phyloP scores from a whole-genome alignment of 345 rosid species.

The Erucastrum elatum region DNA sequence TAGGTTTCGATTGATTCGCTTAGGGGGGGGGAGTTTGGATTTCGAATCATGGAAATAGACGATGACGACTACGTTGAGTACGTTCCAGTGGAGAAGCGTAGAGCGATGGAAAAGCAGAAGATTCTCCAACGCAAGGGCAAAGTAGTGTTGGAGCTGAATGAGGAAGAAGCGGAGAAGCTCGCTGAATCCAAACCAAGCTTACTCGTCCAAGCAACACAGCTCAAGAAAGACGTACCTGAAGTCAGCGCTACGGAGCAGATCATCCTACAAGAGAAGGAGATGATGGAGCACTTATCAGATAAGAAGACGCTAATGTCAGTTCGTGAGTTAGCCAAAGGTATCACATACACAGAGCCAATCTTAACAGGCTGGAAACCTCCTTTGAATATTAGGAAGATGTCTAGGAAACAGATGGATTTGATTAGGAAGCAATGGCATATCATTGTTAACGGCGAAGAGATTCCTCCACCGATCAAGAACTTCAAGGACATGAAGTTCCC shows the following conservation, averaged over 20 bases:
- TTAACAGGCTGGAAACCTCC: constrained; percentile 94
- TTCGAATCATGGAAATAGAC: constrained; percentile 57
- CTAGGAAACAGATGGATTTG: constrained; percentile 56
- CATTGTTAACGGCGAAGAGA: constrained; percentile 82
- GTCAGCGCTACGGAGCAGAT: constrained; percentile 75
- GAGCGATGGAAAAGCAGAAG: constrained; percentile 71
- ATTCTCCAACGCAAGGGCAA: constrained; percentile 79
- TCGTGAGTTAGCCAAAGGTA: constrained; percentile 92
- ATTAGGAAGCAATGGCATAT: constrained; percentile 93
- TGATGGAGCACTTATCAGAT: constrained; percentile 84
- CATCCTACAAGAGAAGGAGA: constrained; percentile 91
- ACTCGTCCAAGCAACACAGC: constrained; percentile 89
- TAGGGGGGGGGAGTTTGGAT: neutral
- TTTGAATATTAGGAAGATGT: constrained; percentile 61
- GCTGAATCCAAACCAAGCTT: constrained; percentile 84
- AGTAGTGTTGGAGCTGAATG: constrained; percentile 52
- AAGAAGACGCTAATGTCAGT: constrained; percentile 84
- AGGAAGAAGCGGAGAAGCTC: constrained; percentile 58
- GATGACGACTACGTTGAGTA: constrained; percentile 78
- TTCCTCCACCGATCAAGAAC: constrained; percentile 78
- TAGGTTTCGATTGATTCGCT: neutral
- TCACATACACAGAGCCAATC: constrained; percentile 73
- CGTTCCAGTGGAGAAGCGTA: constrained; percentile 77
- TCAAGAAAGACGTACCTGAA: constrained; percentile 80
- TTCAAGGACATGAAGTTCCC: constrained; percentile 90